Conservation (phyloP, 2,329 filamentous ascomycete species). For the Nigrograna mackinnonii region DNA sequence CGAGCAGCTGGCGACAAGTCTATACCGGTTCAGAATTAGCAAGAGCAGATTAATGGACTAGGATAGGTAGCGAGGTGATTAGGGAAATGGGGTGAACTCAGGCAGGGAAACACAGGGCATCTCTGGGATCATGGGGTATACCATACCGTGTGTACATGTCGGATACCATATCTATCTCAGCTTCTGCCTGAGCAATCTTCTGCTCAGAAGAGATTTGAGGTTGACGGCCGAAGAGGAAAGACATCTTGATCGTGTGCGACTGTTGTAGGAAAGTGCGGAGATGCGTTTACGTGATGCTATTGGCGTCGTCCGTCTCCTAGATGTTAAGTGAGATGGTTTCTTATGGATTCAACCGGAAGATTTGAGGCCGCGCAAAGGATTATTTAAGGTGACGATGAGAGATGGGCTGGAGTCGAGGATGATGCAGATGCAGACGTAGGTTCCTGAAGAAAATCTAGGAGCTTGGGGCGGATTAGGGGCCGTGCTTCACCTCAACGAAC, state of each 20-base stretch:
- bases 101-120: neutral
- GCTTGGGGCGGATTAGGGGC: neutral
- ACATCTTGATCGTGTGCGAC: slow-evolving; percentile 26
- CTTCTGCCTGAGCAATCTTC: slow-evolving; percentile 95
- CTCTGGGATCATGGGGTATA: neutral
- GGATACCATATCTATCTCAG: slow-evolving; percentile 95
- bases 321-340: neutral
- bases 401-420: neutral
- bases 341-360: neutral
- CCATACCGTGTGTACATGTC: slow-evolving; percentile 96
- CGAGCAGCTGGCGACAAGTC: slow-evolving; percentile 85
- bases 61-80: neutral
- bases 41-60: neutral
- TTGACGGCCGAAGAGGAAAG: slow-evolving; percentile 58
- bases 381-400: neutral
- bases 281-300: neutral
- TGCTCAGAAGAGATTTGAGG: slow-evolving; percentile 92
- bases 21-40: slow-evolving; percentile 38
- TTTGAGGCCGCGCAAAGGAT: neutral
- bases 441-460: slow-evolving; percentile 1
- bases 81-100: neutral
- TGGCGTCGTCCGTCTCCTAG: neutral
- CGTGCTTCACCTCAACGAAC: neutral
- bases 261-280: neutral
- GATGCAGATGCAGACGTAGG: neutral